Evolutionary conservation across 495 filamentous ascomycete species (phyloP), one percentile per base, ranked within the genome.

Genomic region (Penicillium mononematosum): DNA sequence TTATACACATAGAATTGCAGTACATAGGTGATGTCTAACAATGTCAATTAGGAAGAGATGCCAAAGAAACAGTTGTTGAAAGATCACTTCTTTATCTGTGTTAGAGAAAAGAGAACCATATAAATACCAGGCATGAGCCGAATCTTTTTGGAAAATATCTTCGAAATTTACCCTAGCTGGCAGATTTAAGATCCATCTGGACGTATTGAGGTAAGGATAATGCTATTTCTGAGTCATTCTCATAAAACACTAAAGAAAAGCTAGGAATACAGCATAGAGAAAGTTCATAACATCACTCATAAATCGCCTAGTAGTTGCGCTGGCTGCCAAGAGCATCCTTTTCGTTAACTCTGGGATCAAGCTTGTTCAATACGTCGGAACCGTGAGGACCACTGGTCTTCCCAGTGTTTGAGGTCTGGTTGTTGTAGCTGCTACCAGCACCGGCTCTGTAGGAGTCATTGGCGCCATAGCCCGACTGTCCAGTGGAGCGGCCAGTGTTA

Each of bases 321-420:
- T 55, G 44, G 22, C 25, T 39, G 32, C 9, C 8, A n/a, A 31
- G 3, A 1, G 53, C 2, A 3, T 46, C 22, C 8, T 55, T 20
- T 3, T 39, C 32, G 27, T 74, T 80, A 24, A 83, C 74, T 27
- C 72, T 70, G 34, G 83, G 83, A 60, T 85, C 81, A 10, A 69
- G 57, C 63, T 79, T 79, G 61, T 82, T 82, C 47, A 66, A 65
- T 1, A 74, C 7, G 17, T 73, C 71, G 16, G 68, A 70, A 10
- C 62, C 49, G 45, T 79, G 73, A 2, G 76, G 70, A 34, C 68
- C 64, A 22, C 61, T 25, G 11, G 60, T 60, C 53, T 47, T 55
- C 24, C 53, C 44, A 16, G 53, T 45, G 16, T 39, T 45, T 0
- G 53, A 55, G 1, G 43, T 47, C 10, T 39, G 20, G 12, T 45